Evolutionary conservation across 2,329 filamentous ascomycete genomes (phyloP), one percentile per base, ranked within the genome.

Genomic region (Trichoderma pleuroti): DNA sequence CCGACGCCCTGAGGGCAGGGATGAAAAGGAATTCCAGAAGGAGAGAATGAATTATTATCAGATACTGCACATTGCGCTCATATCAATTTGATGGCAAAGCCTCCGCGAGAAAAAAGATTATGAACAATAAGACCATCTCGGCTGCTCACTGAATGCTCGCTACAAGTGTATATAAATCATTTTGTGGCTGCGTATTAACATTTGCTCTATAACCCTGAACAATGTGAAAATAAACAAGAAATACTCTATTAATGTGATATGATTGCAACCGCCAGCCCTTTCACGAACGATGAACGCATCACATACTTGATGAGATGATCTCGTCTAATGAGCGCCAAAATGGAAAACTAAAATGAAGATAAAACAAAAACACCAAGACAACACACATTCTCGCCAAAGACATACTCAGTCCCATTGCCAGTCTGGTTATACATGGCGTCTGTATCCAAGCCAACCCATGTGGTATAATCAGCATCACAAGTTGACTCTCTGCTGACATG

Each of bases 201-300:
- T 9, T 1, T n/a, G 5, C 0, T 42, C 1, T 42, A n/a, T 42
- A 9, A 39, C 18, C 7, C 16, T 42, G 39, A 42, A n/a, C 9
- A 0, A 9, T 42, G 0, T 18, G 39, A 42, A 5, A 10, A 42
- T 4, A 42, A 18, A 42, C 18, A 8, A 42, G 10, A 7, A 39
- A 42, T 42, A 42, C 5, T n/a, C 16, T n/a, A n/a, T 18, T 42
- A 1, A 18, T 18, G 39, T 7, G 7, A 42, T 18, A 10, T 42
- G n/a, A 42, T 3, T 42, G n/a, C 4, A 42, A 5, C 1, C 4
- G 5, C 16, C 16, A n/a, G 1, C 8, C 1, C 8, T 5, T 8
- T 16, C 9, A 1, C 4, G 4, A 10, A 42, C 10, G n/a, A 21
- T n/a, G 10, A 2, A 49, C 42, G 5, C 9, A 21, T 49, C n/a